Evolutionary conservation across 192 early-diverging fungal genomes (phyloP), one percentile per base, ranked within the genome.

Genomic region (Podila epicladia): DNA sequence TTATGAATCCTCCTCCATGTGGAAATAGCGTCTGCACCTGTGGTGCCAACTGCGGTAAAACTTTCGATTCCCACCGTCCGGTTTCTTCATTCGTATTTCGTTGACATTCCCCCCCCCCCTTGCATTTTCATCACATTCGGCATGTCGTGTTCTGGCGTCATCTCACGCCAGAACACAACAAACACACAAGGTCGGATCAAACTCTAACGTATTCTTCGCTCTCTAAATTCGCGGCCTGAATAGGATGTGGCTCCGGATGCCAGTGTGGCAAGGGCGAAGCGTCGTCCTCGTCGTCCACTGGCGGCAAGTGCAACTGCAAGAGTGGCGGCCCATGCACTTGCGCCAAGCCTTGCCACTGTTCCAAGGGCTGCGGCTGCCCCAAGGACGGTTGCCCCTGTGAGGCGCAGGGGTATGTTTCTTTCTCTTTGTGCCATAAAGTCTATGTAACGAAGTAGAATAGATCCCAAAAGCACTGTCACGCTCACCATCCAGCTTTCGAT

Each of bases 231-330:
- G 55, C 28, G 7, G 7, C 22, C 35, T 24, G 37, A 12, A 3
- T 61, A 80, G 77, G 62, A 51, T 80, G 77, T 51, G 76, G 76
- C 9, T 58, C 76, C 20, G 70, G 70, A 60, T 79, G 76, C 76
- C 76, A 79, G 70, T 79, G 77, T 50, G 71, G 71, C 11, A 73
- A 80, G 77, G 48, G 63, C 24, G 77, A 49, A 31, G 65, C 58
- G 33, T 65, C 60, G 17, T 60, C 66, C 20, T 28, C 55, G 33
- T 29, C 62, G 9, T 58, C 70, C 48, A 20, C 67, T 31, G 48
- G 17, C 33, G 65, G 51, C 66, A 61, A 61, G 29, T 79, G 76
- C 70, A 72, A 68, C 55, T 72, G 61, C 65, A 67, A 72, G 70
- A 45, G 69, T 7, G 76, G 76, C 32, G 69, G 65, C 29, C 41